These are phyloP conservation scores for Clonostachys byssicola DNA, from an alignment of 2,329 filamentous ascomycete species.

Conservation along the genomic window DNA sequence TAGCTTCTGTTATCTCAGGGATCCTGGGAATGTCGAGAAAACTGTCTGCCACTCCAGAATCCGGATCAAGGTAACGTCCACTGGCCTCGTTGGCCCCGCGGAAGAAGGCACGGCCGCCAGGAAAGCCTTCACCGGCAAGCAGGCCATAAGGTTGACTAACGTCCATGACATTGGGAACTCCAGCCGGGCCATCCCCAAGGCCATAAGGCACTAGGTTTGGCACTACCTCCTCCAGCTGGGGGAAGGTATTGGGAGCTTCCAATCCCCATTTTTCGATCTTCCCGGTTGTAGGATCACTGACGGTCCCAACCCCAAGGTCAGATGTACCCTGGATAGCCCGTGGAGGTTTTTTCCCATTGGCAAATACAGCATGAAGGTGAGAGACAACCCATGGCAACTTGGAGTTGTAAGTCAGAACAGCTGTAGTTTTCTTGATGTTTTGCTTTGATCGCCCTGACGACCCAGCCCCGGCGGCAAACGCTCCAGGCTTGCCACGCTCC, in stretches of 20 bases:
- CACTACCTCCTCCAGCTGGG: conserved; percentile 74
- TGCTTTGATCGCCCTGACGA: conserved; percentile 42
- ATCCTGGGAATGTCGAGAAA: conserved; percentile 74
- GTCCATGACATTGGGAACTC: conserved; percentile 83
- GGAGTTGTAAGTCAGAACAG: conserved; percentile 81
- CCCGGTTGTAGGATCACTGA: conserved; percentile 73
- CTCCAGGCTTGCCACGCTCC: conserved; percentile 72
- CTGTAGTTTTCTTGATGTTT: conserved; percentile 62
- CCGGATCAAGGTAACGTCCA: conserved; percentile 67
- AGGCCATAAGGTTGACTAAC: conserved; percentile 82
- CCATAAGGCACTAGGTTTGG: conserved; percentile 74
- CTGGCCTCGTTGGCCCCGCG: conserved; percentile 70
- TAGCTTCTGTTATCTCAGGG: conserved; percentile 63
- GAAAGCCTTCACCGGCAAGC: conserved; percentile 80
- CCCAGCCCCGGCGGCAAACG: conserved; percentile 45
- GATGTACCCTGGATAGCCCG: conserved; percentile 80
- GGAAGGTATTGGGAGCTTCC: conserved; percentile 68
- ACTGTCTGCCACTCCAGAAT: conserved; percentile 55
- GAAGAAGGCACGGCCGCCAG: conserved; percentile 77
- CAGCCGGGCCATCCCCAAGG: conserved; percentile 72
- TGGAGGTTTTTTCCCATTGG: conserved; percentile 68
- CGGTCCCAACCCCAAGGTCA: conserved; percentile 72
- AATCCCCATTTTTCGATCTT: conserved; percentile 81
- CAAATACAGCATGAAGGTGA: conserved; percentile 74
- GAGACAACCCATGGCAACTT: conserved; percentile 77